Percentiles rank a stretch among this genome's conserved stretches.
phyloP scores from a whole-genome alignment of 139 green algal species.

The Picochlorum sp. region DNA sequence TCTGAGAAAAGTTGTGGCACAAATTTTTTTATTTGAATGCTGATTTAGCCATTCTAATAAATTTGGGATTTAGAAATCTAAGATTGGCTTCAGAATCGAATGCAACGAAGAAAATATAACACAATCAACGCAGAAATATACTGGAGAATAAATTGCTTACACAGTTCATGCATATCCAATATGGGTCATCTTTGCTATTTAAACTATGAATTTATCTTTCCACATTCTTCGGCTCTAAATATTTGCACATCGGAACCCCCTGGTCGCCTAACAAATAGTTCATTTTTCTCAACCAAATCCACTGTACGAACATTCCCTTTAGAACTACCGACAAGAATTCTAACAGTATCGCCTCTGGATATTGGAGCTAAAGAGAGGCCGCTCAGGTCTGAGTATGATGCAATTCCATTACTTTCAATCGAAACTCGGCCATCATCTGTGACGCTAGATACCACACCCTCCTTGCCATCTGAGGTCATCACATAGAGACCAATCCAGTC shows the following conservation, averaged over 20 bases:
- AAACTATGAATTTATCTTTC: neutral
- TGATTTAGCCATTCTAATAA: no score
- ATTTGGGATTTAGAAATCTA: no score
- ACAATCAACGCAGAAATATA: no score
- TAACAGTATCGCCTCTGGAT: neutral
- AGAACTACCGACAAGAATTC: neutral
- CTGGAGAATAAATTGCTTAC: no score
- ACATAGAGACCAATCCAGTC: constrained; percentile 20
- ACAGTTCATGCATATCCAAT: neutral
- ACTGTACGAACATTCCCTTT: neutral
- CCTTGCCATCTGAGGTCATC: constrained; percentile 3
- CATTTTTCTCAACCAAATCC: neutral
- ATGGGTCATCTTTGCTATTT: neutral
- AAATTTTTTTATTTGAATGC: no score
- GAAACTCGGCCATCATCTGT: constrained; percentile 4
- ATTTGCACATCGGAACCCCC: neutral
- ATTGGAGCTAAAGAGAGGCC: neutral
- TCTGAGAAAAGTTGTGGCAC: no score
- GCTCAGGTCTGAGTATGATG: neutral
- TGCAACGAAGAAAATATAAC: no score
- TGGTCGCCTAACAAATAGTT: neutral
- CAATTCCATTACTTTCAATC: neutral
- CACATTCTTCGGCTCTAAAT: neutral
- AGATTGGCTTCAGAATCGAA: no score
- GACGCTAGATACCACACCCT: constrained; percentile 6